A percentile compares a stretch with the other conserved stretches of the same genome.
Conservation (phyloP, 1,284 basidiomycete genomes). For the Tilletia walkeri region DNA sequence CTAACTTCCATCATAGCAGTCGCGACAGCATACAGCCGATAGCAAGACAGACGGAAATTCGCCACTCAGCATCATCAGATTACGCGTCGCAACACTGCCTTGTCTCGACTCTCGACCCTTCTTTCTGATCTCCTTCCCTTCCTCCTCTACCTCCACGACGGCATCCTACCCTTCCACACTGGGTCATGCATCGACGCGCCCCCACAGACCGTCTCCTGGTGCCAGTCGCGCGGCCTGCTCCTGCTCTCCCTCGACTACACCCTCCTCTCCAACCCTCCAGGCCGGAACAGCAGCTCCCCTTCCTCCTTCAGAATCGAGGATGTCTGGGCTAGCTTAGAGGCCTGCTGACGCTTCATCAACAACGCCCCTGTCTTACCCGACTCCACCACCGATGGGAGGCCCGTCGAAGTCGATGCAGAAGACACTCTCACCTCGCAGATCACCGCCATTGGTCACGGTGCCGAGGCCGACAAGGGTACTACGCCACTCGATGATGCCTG, state of each 20-base stretch:
- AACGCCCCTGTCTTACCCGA: background rate
- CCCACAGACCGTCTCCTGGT: conserved; percentile 6
- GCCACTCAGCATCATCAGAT: too few species aligned
- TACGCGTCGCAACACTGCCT: too few species aligned
- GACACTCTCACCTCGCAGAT: conserved; percentile 13
- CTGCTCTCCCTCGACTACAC: conserved; percentile 17
- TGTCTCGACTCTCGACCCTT: too few species aligned
- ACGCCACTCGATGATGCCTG: background rate
- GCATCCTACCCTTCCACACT: conserved; percentile 16
- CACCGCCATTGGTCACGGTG: conserved; percentile 7
- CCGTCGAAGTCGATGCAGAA: background rate
- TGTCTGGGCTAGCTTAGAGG: background rate
- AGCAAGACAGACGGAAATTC: too few species aligned
- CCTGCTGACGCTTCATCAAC: conserved; percentile 17
- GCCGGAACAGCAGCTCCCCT: background rate
- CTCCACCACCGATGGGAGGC: too few species aligned
- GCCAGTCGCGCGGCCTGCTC: background rate
- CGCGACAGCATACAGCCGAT: too few species aligned
- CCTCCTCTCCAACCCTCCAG: background rate
- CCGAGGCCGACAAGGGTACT: conserved; percentile 11
- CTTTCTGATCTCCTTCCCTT: background rate
- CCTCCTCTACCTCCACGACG: conserved; percentile 12
- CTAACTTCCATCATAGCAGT: too few species aligned
- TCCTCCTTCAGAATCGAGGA: background rate
- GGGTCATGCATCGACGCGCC: conserved; percentile 10